These are phyloP conservation scores for Anthoceros angustus DNA, from an alignment of 225 moss, liverwort and hornwort species.

Conservation along the genomic window DNA sequence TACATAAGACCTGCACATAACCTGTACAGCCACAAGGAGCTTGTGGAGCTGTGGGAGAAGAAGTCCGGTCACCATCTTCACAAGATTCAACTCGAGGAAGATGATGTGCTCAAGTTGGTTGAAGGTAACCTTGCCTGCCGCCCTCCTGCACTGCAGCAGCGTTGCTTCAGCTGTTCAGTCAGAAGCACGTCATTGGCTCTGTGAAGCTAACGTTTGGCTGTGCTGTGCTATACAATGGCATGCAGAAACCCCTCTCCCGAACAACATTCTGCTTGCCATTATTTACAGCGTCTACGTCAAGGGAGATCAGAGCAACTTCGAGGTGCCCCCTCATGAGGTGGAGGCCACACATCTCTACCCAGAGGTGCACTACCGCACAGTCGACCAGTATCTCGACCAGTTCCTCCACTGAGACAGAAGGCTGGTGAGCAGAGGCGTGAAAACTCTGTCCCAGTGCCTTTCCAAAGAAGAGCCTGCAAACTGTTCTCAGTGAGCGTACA, in stretches of 20 bases:
- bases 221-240: no score
- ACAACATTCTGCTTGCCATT: conserved; percentile 13
- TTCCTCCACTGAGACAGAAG: neutral
- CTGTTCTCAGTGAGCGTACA: no score
- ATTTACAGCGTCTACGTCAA: conserved; percentile 11
- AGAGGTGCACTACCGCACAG: conserved; percentile 18
- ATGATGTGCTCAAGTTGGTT: conserved; percentile 12
- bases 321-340: conserved; percentile 18
- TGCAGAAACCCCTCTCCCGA: conserved; percentile 18
- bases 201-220: neutral
- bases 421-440: no score
- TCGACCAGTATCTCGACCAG: conserved; percentile 15
- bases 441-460: no score
- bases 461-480: no score
- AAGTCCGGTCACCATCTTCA: conserved; percentile 16
- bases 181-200: no score
- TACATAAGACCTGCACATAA: conserved; percentile 13
- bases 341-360: conserved; percentile 24
- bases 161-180: no score
- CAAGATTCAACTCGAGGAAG: conserved; percentile 11
- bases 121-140: conserved; percentile 9
- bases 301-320: conserved; percentile 12
- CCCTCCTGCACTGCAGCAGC: no score
- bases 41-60: conserved; percentile 23
- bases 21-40: conserved; percentile 10